A percentile compares a stretch with the other conserved stretches of the same genome.
phyloP scores from a whole-genome alignment of 225 moss, liverwort and hornwort genomes.

The Climacium dendroides region DNA sequence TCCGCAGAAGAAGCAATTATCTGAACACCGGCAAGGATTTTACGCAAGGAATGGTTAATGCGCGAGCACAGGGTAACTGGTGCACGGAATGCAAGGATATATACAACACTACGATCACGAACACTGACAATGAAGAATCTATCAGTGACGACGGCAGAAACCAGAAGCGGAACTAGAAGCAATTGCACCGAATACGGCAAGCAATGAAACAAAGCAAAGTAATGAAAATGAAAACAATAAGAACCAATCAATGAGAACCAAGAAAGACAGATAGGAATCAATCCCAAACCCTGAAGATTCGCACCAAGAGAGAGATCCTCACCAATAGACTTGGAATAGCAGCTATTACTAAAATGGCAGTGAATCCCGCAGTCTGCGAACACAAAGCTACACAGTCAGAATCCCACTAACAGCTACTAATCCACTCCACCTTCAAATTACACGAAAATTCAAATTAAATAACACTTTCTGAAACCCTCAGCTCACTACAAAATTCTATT shows the following conservation, averaged over 20 bases:
- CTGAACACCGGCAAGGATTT: background rate
- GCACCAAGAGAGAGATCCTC: background rate
- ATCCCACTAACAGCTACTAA: background rate
- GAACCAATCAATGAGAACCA: background rate
- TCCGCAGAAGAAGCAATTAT: background rate
- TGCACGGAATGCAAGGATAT: background rate
- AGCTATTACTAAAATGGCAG: conserved; percentile 18
- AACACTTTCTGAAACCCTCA: background rate
- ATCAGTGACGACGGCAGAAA: background rate
- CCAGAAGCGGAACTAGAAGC: background rate
- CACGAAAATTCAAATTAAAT: background rate
- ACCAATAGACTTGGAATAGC: conserved; percentile 48
- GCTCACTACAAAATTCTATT: background rate
- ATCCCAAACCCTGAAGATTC: background rate
- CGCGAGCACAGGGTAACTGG: background rate
- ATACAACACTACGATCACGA: background rate
- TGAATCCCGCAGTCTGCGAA: conserved; percentile 41
- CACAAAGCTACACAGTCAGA: background rate
- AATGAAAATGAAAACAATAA: background rate
- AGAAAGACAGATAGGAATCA: background rate
- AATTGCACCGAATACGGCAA: background rate
- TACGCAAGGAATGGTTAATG: background rate
- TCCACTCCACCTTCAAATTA: background rate
- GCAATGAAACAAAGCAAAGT: background rate
- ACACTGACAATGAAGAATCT: background rate